Evolutionary conservation across 1,284 basidiomycete genomes (phyloP), one percentile per base, ranked within the genome.

Genomic region (Microbotryum silenes-acaulis): DNA sequence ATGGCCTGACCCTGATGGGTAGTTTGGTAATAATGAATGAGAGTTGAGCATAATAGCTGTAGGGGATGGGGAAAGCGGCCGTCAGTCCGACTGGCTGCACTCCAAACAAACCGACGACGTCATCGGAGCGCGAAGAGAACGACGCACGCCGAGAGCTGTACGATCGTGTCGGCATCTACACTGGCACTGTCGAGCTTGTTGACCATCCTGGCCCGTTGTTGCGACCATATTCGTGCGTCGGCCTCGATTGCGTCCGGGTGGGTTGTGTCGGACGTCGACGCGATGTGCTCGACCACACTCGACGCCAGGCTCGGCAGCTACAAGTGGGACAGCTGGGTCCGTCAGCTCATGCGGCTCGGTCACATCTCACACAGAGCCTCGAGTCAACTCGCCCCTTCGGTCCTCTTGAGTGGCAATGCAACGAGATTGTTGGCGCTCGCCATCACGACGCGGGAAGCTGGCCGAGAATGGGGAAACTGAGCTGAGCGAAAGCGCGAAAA

Each of bases 11-110:
- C 70, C 83, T 83, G 52, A 88, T 83, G 0, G 85, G 85, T 25
- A 78, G 79, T 71, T 82, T 94, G 70, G 86, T 96, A 82, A 93
- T 90, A 16, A 85, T 89, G 71, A 97, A 97, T 73, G 79, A 79
- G 51, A 71, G 78, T n/a, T 66, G 64, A 31, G 53, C 58, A 49
- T 64, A 61, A 54, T 68, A 68, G 12, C 67, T 68, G 53, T 37
- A 14, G 4, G n/a, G 0, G 16, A 50, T 50, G 10, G 12, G 31
- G 10, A 1, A 2, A 2, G 4, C 14, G 6, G 8, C 4, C 9
- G 53, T 56, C 20, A 56, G 46, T 49, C 12, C 5, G 3, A 9
- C 9, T 0, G 9, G 1, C 12, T 4, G 1, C 1, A 2, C 6
- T 2, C 1, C 18, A 2, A 25, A 29, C n/a, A 14, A 16, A 1